Base-by-base conservation (phyloP, 1,284 basidiomycete genomes). In the Rhodotorula sp. region DNA sequence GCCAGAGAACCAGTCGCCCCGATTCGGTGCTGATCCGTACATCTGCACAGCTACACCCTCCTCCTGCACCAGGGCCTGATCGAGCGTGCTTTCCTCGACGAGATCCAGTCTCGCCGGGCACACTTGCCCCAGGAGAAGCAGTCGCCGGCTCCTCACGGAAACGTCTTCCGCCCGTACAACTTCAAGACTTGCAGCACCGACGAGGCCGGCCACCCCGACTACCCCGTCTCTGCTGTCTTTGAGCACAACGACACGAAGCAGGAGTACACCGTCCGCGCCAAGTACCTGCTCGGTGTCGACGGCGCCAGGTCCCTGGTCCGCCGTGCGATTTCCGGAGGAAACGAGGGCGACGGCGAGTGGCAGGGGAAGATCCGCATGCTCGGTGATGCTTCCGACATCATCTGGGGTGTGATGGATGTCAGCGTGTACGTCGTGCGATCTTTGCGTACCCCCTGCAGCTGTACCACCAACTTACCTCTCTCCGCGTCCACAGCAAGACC, bases 11-110 rank as follows among this genome's bases (percentile, higher is more conserved):
- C n/a, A 43, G 38, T 43, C 38, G 38, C 38, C 38, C 38, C 38
- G 38, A 10, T 14, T 43, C 10, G 10, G 38, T 43, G 10, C 38
- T 43, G 38, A 43, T 60, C n/a, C 21, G 10, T 18, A 21, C 28
- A 10, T 23, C 19, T 38, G 6, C 7, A 43, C 34, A 34, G 26
- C 48, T 50, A 62, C 49, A 66, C 81, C 3, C 78, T 83, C 54
- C 79, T 81, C 52, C 75, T 82, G 16, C 82, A 82, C 75, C 81
- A 83, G 74, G 82, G 81, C 34, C 71, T 82, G 18, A 83, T 83
- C 73, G 82, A 83, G 68, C 76, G 79, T 26, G 79, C 80, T 21
- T 81, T 79, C 77, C 71, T 82, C 49, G 72, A 77, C 60, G 82
- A 83, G 72, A 81, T 81, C 69, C 79, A 81, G 64, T 66, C 73